phyloP scores from a whole-genome alignment of 352 stramenopile species.

The Globisporangium sylvaticum region DNA sequence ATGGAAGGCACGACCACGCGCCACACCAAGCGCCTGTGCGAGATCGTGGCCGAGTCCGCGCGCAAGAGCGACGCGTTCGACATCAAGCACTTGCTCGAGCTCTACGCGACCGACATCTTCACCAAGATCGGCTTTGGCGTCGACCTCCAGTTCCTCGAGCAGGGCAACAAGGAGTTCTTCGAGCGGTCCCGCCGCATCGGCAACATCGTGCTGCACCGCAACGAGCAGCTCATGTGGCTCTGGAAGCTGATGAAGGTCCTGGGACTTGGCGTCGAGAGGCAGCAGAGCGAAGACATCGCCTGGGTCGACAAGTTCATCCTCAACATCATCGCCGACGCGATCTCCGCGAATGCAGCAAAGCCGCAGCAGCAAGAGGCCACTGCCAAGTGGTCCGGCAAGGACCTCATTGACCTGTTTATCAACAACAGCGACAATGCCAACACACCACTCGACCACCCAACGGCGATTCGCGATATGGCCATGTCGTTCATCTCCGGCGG shows the following conservation, averaged over 20 bases:
- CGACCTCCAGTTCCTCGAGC: background rate
- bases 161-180: background rate
- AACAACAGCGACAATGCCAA: background rate
- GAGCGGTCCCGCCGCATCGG: background rate
- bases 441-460: background rate
- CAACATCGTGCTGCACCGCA: background rate
- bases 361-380: background rate
- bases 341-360: background rate
- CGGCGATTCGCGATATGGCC: background rate
- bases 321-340: background rate
- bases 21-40: background rate
- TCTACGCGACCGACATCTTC: background rate
- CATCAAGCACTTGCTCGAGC: background rate
- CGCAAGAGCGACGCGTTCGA: background rate
- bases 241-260: background rate
- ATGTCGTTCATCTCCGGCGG: background rate
- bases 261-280: background rate
- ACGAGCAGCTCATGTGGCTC: background rate
- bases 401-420: background rate
- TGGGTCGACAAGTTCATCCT: background rate
- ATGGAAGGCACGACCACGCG: background rate
- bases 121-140: background rate
- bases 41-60: background rate
- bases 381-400: background rate
- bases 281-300: background rate